Evolutionary conservation across 75 land plant genomes (phyloP).

Genomic region (Isoetes taiwanensis): DNA sequence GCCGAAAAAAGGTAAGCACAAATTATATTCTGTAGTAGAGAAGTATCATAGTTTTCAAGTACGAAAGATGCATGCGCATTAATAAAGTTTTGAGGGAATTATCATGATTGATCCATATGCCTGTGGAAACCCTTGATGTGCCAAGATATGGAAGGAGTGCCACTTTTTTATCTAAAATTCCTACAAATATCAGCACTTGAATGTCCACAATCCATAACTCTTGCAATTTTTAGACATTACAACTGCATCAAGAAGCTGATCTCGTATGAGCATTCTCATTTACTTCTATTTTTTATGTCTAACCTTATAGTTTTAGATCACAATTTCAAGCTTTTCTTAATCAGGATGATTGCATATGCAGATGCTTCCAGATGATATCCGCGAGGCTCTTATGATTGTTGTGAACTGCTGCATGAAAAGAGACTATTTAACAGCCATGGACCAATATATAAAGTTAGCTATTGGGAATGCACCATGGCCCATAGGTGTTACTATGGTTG

Average conservation of each 20-base stretch:
- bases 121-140: too few species aligned
- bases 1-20: constrained; percentile 58
- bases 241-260: too few species aligned
- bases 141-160: too few species aligned
- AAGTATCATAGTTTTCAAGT: background rate
- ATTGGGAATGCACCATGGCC: constrained; percentile 99
- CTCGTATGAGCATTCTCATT: too few species aligned
- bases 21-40: background rate
- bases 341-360: constrained; percentile 40
- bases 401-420: constrained; percentile 76
- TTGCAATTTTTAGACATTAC: background rate
- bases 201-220: background rate
- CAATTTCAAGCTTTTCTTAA: background rate
- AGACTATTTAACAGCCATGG: constrained; percentile 95
- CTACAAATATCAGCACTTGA: background rate
- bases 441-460: constrained; percentile 90
- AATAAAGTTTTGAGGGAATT: too few species aligned
- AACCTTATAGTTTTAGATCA: background rate
- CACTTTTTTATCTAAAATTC: background rate
- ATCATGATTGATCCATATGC: too few species aligned
- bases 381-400: constrained; percentile 59
- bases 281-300: too few species aligned
- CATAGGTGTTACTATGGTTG: constrained; percentile 99
- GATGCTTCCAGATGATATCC: constrained; percentile 91
- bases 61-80: background rate